Evolutionary conservation across 2,329 filamentous ascomycete species (phyloP).

Genomic region (Septoria petroselini): DNA sequence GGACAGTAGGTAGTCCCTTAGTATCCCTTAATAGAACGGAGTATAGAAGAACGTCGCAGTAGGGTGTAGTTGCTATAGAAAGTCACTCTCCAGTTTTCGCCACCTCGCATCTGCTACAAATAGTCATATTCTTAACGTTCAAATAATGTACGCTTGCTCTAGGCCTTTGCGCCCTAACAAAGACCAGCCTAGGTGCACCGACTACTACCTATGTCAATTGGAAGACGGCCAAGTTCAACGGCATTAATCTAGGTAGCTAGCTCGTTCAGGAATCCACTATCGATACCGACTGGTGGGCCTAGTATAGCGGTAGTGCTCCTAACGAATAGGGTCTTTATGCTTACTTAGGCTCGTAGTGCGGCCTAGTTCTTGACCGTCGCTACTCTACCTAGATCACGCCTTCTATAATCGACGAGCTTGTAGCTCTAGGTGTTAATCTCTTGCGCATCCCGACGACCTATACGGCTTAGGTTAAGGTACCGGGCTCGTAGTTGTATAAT

Average conservation of each 20-base stretch:
- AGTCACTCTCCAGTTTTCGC: too few relatives aligned
- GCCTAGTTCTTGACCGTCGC: slow-evolving; percentile 14
- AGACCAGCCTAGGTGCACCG: background rate
- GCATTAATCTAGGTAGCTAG: background rate
- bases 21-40: too few relatives aligned
- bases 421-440: slow-evolving; percentile 33
- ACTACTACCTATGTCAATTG: background rate
- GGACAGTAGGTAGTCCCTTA: too few relatives aligned
- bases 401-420: slow-evolving; percentile 40
- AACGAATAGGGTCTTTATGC: slow-evolving; percentile 41
- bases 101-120: too few relatives aligned
- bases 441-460: slow-evolving; percentile 37
- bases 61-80: too few relatives aligned
- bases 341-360: slow-evolving; percentile 30
- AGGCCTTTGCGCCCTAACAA: background rate
- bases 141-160: background rate
- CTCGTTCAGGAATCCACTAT: background rate
- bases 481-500: slow-evolving; percentile 35
- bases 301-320: background rate
- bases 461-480: slow-evolving; percentile 39
- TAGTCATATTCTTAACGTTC: too few relatives aligned
- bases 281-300: background rate
- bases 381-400: slow-evolving; percentile 20
- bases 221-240: slow-evolving; percentile 11
- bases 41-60: too few relatives aligned